These are phyloP conservation scores for Myriosclerotinia duriaeana DNA, from an alignment of 2,329 filamentous ascomycete species.

Conservation along the genomic window DNA sequence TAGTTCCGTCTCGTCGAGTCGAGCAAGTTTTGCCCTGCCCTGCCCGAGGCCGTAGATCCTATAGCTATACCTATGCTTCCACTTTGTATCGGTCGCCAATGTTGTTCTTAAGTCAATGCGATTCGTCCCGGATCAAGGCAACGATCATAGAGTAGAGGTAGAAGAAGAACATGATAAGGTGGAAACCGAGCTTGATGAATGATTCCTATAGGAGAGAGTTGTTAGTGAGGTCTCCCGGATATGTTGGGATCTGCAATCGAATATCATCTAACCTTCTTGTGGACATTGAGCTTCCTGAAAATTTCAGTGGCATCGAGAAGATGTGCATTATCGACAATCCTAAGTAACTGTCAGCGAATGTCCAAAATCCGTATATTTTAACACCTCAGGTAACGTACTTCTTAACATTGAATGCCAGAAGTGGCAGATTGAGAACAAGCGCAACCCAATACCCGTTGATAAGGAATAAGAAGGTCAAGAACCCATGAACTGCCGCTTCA, in stretches of 20 bases:
- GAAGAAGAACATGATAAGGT: constrained; percentile 99
- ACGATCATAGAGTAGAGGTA: constrained; percentile 68
- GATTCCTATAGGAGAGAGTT: constrained; percentile 67
- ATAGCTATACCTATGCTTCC: constrained; percentile 28
- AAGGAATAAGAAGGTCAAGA: constrained; percentile 91
- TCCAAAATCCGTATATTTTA: not conserved
- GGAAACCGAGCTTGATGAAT: constrained; percentile 98
- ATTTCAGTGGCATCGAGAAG: constrained; percentile 97
- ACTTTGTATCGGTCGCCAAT: constrained; percentile 34
- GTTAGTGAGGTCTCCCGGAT: constrained; percentile 9
- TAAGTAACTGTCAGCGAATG: constrained; percentile 47
- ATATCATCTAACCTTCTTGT: constrained; percentile 76
- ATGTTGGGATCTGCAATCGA: not conserved
- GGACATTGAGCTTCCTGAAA: constrained; percentile 97
- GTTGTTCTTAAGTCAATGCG: constrained; percentile 58
- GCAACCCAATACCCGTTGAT: constrained; percentile 99
- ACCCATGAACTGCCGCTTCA: constrained; percentile 94
- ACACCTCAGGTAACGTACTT: constrained; percentile 65
- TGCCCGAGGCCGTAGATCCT: not conserved
- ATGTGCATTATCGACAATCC: constrained; percentile 96
- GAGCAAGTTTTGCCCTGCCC: constrained; percentile 13
- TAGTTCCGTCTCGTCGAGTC: constrained; percentile 6
- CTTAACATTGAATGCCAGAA: constrained; percentile 92
- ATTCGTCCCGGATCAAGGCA: constrained; percentile 88
- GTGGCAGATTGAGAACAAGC: constrained; percentile 84